Evolutionary conservation across 2,329 filamentous ascomycete genomes (phyloP), one percentile per base, ranked within the genome.

Genomic region (Botrytis paeoniae): DNA sequence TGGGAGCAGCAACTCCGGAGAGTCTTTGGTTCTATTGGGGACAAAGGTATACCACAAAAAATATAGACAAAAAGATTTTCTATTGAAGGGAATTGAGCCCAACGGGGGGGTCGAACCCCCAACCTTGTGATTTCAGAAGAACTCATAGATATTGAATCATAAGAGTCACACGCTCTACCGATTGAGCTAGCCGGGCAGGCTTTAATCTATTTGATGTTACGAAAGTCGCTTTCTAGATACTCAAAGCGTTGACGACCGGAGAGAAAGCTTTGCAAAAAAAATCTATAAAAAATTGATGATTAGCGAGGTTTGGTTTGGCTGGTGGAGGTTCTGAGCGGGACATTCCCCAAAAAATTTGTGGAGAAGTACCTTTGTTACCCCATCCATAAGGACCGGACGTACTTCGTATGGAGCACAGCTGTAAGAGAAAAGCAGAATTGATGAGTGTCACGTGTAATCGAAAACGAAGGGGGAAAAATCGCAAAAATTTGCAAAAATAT

Each of bases 111-210:
- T 68, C 64, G 64, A 68, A 68, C 64, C 41, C 64, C 41, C 64
- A 68, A 68, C 64, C 64, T 68, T 68, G 64, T 45, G 64, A 45
- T 68, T 54, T 68, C 45, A 68, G 29, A 54, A 39, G 64, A 63
- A 63, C 61, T 63, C 61, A 39, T 68, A 29, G 35, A 54, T 54
- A 54, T 14, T 39, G 61, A 43, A 68, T 63, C 69, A 37, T 79
- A 78, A 79, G 77, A 79, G 77, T 75, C 78, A 77, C 77, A 79
- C 77, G 78, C 78, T 79, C 78, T 78, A 79, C 78, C 78, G 77
- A 78, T 78, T 79, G 78, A 78, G 78, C 78, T 78, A 78, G 72
- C 77, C 76, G 75, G 77, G 77, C 75, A 54, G 16, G 43, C 39
- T 66, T 54, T 29, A 7, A 10, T 48, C 0, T 66, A 37, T 20